These are phyloP conservation scores for Cladosporium sp. DNA, from an alignment of 2,329 filamentous ascomycete genomes.

Conservation along the genomic window DNA sequence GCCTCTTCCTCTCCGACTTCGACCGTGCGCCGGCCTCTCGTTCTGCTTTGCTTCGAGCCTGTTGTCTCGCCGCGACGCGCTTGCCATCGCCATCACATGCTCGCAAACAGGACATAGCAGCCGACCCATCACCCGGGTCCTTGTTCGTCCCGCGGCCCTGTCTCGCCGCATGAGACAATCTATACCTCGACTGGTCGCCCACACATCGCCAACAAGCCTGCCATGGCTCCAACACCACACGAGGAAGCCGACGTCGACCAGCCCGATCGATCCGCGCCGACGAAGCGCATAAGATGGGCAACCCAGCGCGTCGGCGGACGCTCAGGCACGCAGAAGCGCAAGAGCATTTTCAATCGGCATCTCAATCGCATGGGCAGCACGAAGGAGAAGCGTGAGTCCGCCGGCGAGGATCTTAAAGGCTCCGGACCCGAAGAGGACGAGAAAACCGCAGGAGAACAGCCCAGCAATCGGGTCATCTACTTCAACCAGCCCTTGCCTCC, in stretches of 20 bases:
- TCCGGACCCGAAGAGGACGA: conserved; percentile 31
- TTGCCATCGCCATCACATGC: conserved; percentile 4
- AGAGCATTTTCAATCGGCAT: conserved; percentile 68
- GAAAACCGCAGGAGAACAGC: conserved; percentile 32
- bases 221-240: conserved; percentile 4
- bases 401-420: conserved; percentile 13
- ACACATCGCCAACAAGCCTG: not conserved
- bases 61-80: not conserved
- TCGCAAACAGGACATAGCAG: not conserved
- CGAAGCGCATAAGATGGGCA: conserved; percentile 84
- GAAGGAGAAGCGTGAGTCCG: conserved; percentile 36
- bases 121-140: not conserved
- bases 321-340: conserved; percentile 70
- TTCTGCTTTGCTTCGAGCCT: too few species aligned
- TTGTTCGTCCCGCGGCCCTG: conserved; percentile 10
- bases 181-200: not conserved
- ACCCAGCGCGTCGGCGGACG: conserved; percentile 78
- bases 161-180: conserved; percentile 16
- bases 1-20: not conserved
- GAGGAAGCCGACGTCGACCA: not conserved
- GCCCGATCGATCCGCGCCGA: conserved; percentile 24
- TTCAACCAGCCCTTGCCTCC: conserved; percentile 79
- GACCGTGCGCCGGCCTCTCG: not conserved
- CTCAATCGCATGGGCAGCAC: conserved; percentile 22
- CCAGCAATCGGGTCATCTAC: conserved; percentile 58